phyloP scores from a whole-genome alignment of 495 filamentous ascomycete genomes.

The Lepraria neglecta region DNA sequence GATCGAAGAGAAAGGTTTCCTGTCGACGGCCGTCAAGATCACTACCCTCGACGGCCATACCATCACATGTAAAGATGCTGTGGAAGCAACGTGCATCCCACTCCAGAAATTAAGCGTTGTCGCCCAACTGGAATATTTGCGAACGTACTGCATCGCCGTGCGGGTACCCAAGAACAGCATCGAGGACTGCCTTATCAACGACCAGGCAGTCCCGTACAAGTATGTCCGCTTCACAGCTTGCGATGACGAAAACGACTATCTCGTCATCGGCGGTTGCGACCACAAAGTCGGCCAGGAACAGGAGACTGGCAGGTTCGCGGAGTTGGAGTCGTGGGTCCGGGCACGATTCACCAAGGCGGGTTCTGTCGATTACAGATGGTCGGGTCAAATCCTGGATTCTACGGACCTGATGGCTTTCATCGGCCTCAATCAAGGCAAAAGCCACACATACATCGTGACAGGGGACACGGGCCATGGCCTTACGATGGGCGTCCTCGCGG shows the following conservation, averaged over 20 bases:
- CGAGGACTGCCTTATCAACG: conserved; percentile 51
- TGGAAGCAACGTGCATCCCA: conserved; percentile 52
- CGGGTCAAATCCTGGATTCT: conserved; percentile 53
- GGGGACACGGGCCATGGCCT: conserved; percentile 55
- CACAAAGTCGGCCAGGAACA: conserved; percentile 54
- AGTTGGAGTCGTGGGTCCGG: conserved; percentile 48
- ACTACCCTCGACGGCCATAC: conserved; percentile 43
- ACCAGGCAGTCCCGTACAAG: conserved; percentile 48
- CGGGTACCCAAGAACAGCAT: conserved; percentile 44
- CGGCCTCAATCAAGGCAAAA: conserved; percentile 49
- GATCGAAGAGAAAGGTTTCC: conserved; percentile 41
- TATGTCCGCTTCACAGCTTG: conserved; percentile 49
- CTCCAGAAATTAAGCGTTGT: conserved; percentile 49
- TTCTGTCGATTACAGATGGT: conserved; percentile 48
- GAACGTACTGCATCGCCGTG: conserved; percentile 54
- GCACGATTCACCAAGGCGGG: conserved; percentile 47
- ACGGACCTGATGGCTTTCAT: conserved; percentile 51
- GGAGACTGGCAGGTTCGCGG: conserved; percentile 36
- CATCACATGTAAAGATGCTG: conserved; percentile 42
- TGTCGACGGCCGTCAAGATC: conserved; percentile 34
- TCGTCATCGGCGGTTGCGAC: conserved; percentile 52
- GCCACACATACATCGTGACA: conserved; percentile 48
- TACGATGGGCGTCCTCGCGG: conserved; percentile 50
- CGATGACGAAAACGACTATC: conserved; percentile 47
- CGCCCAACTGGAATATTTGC: conserved; percentile 43